Base-by-base conservation (phyloP, 768 basidiomycete species). In the Amanita exitialis region DNA sequence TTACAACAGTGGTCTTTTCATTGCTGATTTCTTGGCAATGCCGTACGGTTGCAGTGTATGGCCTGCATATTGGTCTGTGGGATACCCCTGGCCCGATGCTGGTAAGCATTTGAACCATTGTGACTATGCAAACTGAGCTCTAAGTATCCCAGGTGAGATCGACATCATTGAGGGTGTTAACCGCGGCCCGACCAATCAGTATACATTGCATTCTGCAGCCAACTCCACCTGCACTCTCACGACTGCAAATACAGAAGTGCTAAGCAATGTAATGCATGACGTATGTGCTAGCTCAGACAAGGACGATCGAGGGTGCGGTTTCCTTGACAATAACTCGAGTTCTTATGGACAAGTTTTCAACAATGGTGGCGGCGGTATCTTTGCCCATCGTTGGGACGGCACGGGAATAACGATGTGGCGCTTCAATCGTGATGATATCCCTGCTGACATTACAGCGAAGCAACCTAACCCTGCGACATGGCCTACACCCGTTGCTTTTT, bases 161-260 rank as follows among this genome's bases (percentile, higher is more conserved):
- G 88, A 90, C 58, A 75, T 86, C 46, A 61, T 89, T 7, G 88
- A 90, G 59, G 83, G 84, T 15, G 83, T 89, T 49, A 77, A 89
- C 57, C 58, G 73, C 21, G 72, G 77, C 59, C 53, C 64, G 1
- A 66, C 61, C 25, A 87, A 90, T 56, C 82, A 80, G 53, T 76
- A 78, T 62, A 79, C 85, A 0, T 69, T 88, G 4, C 87, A 89
- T 61, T 81, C 76, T 16, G 67, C 73, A 6, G 59, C 64, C 15
- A 66, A 72, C 9, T 60, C 64, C 12, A 70, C 68, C 34, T 75
- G 76, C 55, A 61, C 64, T 5, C 60, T 66, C 49, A 66, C 62
- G 13, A 57, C 67, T 30, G 58, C 65, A 38, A 57, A 56, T 28
- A 18, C 53, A 18, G 41, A 57, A 18, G 59, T 62, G 34, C 57